Conservation (phyloP, 352 stramenopile genomes). For the Pythium chondricola region DNA sequence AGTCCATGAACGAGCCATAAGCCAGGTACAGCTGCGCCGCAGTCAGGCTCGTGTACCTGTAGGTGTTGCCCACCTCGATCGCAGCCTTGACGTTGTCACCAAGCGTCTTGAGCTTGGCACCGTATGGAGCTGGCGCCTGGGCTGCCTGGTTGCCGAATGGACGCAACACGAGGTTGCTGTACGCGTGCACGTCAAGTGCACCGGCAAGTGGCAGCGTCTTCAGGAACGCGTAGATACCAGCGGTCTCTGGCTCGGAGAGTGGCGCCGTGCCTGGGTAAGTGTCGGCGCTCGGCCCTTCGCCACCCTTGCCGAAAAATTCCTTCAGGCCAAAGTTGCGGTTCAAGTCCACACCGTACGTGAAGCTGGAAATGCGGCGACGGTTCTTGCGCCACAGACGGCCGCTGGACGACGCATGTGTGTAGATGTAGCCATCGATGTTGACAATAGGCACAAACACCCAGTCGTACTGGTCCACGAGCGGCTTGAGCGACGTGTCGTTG, state of each 20-base stretch:
- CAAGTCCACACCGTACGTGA: slow-evolving; percentile 23
- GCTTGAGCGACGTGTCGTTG: slow-evolving; percentile 18
- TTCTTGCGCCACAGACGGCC: slow-evolving; percentile 31
- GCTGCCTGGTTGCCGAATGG: slow-evolving; percentile 21
- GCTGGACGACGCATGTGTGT: slow-evolving; percentile 15
- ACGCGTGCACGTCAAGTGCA: slow-evolving; percentile 25
- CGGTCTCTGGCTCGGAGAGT: slow-evolving; percentile 25
- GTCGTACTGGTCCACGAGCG: slow-evolving; percentile 22
- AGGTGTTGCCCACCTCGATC: slow-evolving; percentile 18
- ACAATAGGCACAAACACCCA: slow-evolving; percentile 31
- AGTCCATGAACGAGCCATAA: slow-evolving; percentile 30
- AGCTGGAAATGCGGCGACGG: slow-evolving; percentile 12
- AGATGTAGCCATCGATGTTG: slow-evolving; percentile 28
- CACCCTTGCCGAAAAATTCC: slow-evolving; percentile 18
- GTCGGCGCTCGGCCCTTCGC: slow-evolving; percentile 10
- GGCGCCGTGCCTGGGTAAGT: slow-evolving; percentile 23
- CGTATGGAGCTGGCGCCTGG: slow-evolving; percentile 16
- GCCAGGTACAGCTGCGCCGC: slow-evolving; percentile 20
- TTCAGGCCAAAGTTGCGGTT: slow-evolving; percentile 30
- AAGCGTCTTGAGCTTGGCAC: slow-evolving; percentile 21
- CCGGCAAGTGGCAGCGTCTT: slow-evolving; percentile 22
- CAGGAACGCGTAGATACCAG: slow-evolving; percentile 23
- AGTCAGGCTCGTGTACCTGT: slow-evolving; percentile 18
- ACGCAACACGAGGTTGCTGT: slow-evolving; percentile 21
- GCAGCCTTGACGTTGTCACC: slow-evolving; percentile 22